Conservation (phyloP, 2,329 filamentous ascomycete species). For the Teratosphaeria destructans region DNA sequence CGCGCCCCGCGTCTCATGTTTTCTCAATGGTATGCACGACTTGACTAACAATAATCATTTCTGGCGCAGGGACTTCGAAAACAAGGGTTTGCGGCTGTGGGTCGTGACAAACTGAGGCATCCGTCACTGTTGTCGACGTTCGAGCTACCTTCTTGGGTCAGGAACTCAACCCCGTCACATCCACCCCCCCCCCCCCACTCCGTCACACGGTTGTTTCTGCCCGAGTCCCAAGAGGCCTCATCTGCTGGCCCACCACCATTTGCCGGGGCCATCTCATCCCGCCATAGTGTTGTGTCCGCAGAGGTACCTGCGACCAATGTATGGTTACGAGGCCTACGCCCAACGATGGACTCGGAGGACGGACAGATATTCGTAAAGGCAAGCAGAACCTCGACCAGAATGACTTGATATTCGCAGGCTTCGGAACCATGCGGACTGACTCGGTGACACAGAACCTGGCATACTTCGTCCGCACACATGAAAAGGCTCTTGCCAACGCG, state of each 20-base stretch:
- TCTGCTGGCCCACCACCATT: neutral
- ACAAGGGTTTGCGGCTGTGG: neutral
- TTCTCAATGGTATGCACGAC: neutral
- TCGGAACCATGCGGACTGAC: neutral
- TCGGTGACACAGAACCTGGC: conserved; percentile 64
- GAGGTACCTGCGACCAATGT: conserved; percentile 7
- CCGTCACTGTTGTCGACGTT: neutral
- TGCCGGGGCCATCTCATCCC: neutral
- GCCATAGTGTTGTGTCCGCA: neutral
- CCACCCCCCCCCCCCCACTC: neutral
- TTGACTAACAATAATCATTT: neutral
- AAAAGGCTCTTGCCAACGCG: conserved; percentile 93
- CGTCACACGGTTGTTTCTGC: neutral
- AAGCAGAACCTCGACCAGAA: conserved; percentile 20
- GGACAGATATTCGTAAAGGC: conserved; percentile 83
- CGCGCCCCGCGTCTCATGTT: neutral
- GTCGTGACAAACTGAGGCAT: neutral
- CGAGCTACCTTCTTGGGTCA: neutral
- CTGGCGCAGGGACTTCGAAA: neutral
- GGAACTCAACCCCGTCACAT: neutral
- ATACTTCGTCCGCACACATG: conserved; percentile 91
- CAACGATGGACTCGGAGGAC: conserved; percentile 74
- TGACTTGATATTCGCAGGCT: neutral
- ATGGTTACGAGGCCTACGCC: conserved; percentile 13
- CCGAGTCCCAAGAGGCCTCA: neutral